Percentiles rank a stretch among this genome's conserved stretches.
Evolutionary conservation across 2,329 filamentous ascomycete genomes (phyloP).

Genomic region (Celoporthe dispersa): DNA sequence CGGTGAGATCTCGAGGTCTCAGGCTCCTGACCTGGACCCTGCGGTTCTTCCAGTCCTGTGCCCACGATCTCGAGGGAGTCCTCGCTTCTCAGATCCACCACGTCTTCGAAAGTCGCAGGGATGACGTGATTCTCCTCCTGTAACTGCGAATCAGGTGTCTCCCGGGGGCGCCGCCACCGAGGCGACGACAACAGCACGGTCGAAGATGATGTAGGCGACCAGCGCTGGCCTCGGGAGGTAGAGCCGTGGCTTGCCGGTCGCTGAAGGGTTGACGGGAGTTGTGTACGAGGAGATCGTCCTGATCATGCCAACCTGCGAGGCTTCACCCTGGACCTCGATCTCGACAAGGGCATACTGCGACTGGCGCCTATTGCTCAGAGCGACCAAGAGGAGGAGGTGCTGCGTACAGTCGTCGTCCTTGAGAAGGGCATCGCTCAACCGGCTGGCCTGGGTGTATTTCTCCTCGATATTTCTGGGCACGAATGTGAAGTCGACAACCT

Average conservation of each 20-base stretch:
- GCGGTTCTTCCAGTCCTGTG: slow-evolving; percentile 67
- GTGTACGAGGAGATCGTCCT: slow-evolving; percentile 70
- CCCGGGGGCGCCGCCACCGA: slow-evolving; percentile 70
- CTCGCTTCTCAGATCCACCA: slow-evolving; percentile 75
- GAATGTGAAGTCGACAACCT: slow-evolving; percentile 80
- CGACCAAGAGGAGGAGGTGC: slow-evolving; percentile 65
- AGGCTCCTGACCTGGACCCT: slow-evolving; percentile 37
- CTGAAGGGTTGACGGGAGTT: slow-evolving; percentile 51
- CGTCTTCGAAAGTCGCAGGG: slow-evolving; percentile 79
- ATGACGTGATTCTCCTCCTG: slow-evolving; percentile 67
- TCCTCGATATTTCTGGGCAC: slow-evolving; percentile 57
- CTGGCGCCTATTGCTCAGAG: slow-evolving; percentile 55
- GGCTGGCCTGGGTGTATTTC: slow-evolving; percentile 55
- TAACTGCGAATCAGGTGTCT: slow-evolving; percentile 78
- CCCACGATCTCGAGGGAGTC: slow-evolving; percentile 66
- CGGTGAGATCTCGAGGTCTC: slow-evolving; percentile 57
- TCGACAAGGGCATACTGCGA: slow-evolving; percentile 79
- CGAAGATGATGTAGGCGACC: slow-evolving; percentile 82
- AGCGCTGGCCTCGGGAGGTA: slow-evolving; percentile 79
- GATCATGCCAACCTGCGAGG: slow-evolving; percentile 64
- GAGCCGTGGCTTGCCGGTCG: slow-evolving; percentile 62
- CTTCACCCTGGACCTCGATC: slow-evolving; percentile 60
- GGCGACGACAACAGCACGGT: slow-evolving; percentile 75
- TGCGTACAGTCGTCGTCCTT: slow-evolving; percentile 57
- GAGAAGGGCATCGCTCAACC: slow-evolving; percentile 55